Evolutionary conservation across 352 stramenopile species (phyloP).

Genomic region (Phytophthora ohioensis): DNA sequence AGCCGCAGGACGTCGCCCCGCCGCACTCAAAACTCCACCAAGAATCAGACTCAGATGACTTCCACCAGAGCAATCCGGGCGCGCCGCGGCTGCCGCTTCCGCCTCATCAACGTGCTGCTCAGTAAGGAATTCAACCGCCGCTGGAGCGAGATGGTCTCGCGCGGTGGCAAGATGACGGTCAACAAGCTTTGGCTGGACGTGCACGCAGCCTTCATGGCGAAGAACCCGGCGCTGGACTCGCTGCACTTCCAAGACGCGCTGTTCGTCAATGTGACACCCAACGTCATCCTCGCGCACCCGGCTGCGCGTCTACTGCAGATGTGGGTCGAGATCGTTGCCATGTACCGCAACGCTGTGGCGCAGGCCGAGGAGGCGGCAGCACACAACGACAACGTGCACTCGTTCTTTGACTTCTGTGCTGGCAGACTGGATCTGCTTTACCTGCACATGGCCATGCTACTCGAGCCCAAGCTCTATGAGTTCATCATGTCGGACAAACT

Average conservation of each 20-base stretch:
- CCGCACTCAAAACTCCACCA: background rate
- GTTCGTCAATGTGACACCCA: constrained; percentile 60
- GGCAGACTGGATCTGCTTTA: constrained; percentile 72
- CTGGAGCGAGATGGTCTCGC: constrained; percentile 58
- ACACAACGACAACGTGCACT: constrained; percentile 40
- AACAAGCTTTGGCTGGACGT: constrained; percentile 69
- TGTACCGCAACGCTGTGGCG: constrained; percentile 57
- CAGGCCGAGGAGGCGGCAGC: constrained; percentile 38
- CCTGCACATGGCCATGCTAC: constrained; percentile 69
- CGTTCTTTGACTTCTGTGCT: constrained; percentile 70
- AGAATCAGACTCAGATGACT: constrained; percentile 13
- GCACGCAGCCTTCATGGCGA: constrained; percentile 59
- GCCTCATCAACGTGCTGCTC: constrained; percentile 73
- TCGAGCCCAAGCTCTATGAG: constrained; percentile 59
- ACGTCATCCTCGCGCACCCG: constrained; percentile 56
- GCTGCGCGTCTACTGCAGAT: constrained; percentile 65
- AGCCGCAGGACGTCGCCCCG: constrained; percentile 1
- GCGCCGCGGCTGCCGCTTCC: constrained; percentile 71
- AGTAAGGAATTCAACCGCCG: constrained; percentile 63
- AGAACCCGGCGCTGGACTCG: constrained; percentile 56
- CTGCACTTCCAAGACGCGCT: constrained; percentile 74
- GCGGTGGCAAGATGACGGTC: constrained; percentile 35
- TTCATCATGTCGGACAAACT: constrained; percentile 54
- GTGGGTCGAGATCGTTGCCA: constrained; percentile 64
- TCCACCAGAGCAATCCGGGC: constrained; percentile 29